Percentiles rank a stretch among this genome's conserved stretches.
These are phyloP conservation scores for Chrysopogon serrulatus DNA, from an alignment of 176 grass and related monocot species.

Conservation along the genomic window DNA sequence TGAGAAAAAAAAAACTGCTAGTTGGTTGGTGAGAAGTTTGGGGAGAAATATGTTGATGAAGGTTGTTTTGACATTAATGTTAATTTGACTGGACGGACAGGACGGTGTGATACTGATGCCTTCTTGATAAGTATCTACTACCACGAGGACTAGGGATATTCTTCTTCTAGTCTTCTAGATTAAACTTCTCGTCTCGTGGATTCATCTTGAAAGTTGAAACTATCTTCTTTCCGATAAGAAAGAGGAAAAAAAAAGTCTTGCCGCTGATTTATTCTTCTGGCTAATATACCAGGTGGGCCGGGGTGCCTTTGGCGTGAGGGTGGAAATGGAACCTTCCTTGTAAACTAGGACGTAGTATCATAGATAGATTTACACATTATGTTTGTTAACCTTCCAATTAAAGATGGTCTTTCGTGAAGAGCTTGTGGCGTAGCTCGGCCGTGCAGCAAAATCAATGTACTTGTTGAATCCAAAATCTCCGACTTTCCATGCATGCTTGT, in stretches of 20 bases:
- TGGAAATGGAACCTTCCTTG: neutral
- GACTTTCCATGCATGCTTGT: too few species aligned
- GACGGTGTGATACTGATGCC: neutral
- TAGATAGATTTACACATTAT: neutral
- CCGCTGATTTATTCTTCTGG: neutral
- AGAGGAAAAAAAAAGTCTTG: neutral
- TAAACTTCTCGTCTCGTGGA: neutral
- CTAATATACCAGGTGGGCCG: neutral
- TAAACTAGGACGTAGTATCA: neutral
- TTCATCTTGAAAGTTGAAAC: neutral
- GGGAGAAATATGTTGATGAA: neutral
- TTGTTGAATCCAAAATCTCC: too few species aligned
- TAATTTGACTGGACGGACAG: neutral
- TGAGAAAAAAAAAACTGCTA: neutral
- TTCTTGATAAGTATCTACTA: neutral
- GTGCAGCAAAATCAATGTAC: too few species aligned
- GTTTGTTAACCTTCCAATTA: neutral
- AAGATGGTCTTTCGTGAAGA: too few species aligned
- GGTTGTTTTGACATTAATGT: neutral
- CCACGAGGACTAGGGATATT: conserved; percentile 4
- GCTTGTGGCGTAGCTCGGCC: too few species aligned
- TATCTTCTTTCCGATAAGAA: neutral
- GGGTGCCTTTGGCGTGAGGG: neutral
- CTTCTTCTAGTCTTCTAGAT: conserved; percentile 20
- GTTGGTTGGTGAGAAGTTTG: neutral